Conservation (phyloP, 192 early-diverging fungal genomes). For the Jimgerdemannia flammicorona region DNA sequence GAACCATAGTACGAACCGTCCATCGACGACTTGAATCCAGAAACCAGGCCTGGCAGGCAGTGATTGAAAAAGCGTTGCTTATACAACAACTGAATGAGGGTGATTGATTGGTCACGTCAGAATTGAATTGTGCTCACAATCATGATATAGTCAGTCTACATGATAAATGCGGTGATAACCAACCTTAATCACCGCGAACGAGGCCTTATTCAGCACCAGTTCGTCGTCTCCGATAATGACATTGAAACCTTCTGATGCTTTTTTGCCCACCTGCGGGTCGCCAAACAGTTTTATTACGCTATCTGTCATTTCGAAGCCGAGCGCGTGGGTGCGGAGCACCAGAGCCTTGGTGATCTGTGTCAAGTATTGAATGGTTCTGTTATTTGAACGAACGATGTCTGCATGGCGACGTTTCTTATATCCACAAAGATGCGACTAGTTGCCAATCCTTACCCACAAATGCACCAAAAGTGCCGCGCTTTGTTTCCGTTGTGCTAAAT, state of each 20-base stretch:
- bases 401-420: constrained; percentile 6
- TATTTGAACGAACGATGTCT: not conserved
- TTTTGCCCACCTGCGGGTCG: constrained; percentile 31
- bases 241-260: constrained; percentile 66
- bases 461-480: constrained; percentile 9
- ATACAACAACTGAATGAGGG: constrained; percentile 58
- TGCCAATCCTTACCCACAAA: constrained; percentile 17
- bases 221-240: constrained; percentile 71
- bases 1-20: constrained; percentile 20
- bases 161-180: constrained; percentile 2
- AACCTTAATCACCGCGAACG: constrained; percentile 64
- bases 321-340: constrained; percentile 43
- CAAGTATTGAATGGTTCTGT: not conserved
- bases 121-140: constrained; percentile 1
- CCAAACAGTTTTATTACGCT: constrained; percentile 51
- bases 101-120: not conserved
- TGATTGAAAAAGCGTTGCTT: constrained; percentile 85
- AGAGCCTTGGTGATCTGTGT: constrained; percentile 65
- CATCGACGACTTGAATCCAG: constrained; percentile 43
- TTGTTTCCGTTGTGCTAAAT: not conserved
- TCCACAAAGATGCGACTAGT: constrained; percentile 2
- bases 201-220: constrained; percentile 65
- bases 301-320: constrained; percentile 50
- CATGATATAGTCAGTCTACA: not conserved
- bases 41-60: constrained; percentile 65